These are phyloP conservation scores for Debaryomyces castellii DNA, from an alignment of 805 yeast genomes.

Conservation along the genomic window DNA sequence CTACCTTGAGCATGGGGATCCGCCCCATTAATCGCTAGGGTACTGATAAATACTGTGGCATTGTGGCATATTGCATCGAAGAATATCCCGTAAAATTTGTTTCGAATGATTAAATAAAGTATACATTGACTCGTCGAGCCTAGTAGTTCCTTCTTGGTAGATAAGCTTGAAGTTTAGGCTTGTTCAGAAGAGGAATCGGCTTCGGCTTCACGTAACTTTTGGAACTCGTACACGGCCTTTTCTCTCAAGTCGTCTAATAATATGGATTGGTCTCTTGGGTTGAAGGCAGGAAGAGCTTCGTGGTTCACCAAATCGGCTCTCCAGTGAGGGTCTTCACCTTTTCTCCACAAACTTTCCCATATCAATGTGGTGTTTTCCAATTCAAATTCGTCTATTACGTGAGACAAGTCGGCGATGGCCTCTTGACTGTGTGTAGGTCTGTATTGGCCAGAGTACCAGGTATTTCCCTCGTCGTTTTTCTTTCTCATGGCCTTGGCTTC, in stretches of 20 bases:
- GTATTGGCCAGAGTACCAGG: slow-evolving; percentile 85
- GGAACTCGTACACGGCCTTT: slow-evolving; percentile 36
- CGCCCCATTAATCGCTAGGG: not conserved
- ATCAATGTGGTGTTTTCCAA: slow-evolving; percentile 49
- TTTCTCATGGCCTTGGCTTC: slow-evolving; percentile 69
- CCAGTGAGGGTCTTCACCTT: slow-evolving; percentile 81
- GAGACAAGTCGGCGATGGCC: slow-evolving; percentile 79
- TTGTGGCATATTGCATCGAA: not conserved
- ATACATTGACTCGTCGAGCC: no score
- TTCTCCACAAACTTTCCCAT: slow-evolving; percentile 90
- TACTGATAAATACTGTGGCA: not conserved
- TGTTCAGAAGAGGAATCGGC: not conserved
- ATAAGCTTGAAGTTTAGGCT: not conserved
- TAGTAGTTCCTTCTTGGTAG: no score
- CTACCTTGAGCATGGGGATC: not conserved
- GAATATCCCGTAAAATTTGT: not conserved
- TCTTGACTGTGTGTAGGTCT: slow-evolving; percentile 91
- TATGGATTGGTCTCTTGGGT: slow-evolving; percentile 66
- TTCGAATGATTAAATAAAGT: not conserved
- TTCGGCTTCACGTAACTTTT: slow-evolving; percentile 16
- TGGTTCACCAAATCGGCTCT: slow-evolving; percentile 56
- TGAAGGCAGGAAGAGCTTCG: slow-evolving; percentile 53
- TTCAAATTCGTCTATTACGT: slow-evolving; percentile 64
- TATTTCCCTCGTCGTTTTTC: slow-evolving; percentile 72
- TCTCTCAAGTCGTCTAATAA: slow-evolving; percentile 60